Base-by-base conservation (phyloP, 2,329 filamentous ascomycete genomes). In the Neopestalotiopsis clavispora region DNA sequence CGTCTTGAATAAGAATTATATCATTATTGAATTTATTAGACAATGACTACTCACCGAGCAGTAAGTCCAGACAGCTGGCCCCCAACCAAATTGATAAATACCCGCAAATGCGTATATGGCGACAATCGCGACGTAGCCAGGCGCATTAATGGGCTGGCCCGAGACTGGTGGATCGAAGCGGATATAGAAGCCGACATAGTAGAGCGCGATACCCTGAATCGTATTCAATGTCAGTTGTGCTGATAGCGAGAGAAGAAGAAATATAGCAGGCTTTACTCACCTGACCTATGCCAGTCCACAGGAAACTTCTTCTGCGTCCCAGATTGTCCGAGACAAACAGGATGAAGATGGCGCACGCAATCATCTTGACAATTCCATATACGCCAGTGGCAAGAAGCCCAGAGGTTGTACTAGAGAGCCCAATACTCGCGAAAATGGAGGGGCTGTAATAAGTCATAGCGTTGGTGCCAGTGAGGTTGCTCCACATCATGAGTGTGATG, bases 301-400 rank as follows among this genome's bases (percentile, higher is more conserved):
- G 81, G 23, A 92, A 81, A 73, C 86, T 84, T 70, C 78, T 79
- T 17, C 90, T 82, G 68, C 92, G 87, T 28, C 92, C 92, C 1
- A 94, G 86, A 1, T 89, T 90, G 77, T 94, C 92, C 69, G 90
- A 90, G 14, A 87, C 86, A 73, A 92, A 90, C 72, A 91, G 76
- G 32, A 94, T 83, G 82, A 93, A 94, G 66, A 84, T 75, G 4
- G 86, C 84, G 75, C 90, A 92, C 52, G 88, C 87, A 10, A 84
- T 79, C 80, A 91, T 89, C 78, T 94, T 94, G 68, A 92, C 87
- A 67, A 93, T 85, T 32, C 91, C 91, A 76, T 93, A 94, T 72
- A 94, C 87, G 56, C 92, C 91, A 0, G 91, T 93, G 4, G 92
- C 91, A 76, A 94, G 92, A 30, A 94, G 86, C 20, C 87, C 88